Conservation (phyloP, 2,329 filamentous ascomycete genomes). For the Beauveria scarabaeidicola region DNA sequence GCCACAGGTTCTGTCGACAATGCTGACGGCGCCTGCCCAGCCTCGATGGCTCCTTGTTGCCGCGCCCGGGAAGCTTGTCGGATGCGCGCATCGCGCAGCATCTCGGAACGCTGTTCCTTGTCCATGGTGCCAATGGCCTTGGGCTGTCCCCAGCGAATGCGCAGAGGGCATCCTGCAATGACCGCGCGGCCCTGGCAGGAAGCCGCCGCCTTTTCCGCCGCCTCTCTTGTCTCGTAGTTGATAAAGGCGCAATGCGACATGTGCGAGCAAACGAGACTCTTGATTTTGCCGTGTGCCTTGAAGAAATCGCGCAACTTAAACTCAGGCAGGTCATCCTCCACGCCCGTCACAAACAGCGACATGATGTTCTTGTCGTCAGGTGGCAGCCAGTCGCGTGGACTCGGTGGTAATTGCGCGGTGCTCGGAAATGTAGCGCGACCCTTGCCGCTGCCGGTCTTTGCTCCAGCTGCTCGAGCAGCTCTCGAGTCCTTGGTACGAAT, state of each 20-base stretch:
- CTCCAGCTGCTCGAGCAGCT: conserved; percentile 42
- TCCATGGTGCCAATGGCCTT: conserved; percentile 89
- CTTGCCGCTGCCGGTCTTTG: conserved; percentile 35
- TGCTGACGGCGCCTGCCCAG: conserved; percentile 19
- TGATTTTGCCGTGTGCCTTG: conserved; percentile 77
- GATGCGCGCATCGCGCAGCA: conserved; percentile 62
- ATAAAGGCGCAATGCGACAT: conserved; percentile 96
- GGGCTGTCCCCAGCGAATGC: conserved; percentile 87
- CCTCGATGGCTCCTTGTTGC: conserved; percentile 24
- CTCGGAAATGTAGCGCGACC: conserved; percentile 56
- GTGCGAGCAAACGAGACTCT: conserved; percentile 90
- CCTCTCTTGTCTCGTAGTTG: conserved; percentile 80
- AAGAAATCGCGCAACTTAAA: conserved; percentile 88
- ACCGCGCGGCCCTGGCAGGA: conserved; percentile 82
- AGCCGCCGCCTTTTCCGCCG: conserved; percentile 76
- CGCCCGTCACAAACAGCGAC: conserved; percentile 87
- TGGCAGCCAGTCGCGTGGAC: conserved; percentile 76
- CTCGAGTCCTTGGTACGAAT: conserved; percentile 65
- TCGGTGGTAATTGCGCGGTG: conserved; percentile 66
- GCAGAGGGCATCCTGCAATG: conserved; percentile 81
- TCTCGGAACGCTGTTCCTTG: conserved; percentile 70
- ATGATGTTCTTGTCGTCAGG: conserved; percentile 80
- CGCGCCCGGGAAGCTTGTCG: conserved; percentile 28
- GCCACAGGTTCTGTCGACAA: conserved; percentile 43
- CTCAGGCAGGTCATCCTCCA: conserved; percentile 93